Conservation (phyloP, 805 yeast genomes). For the Ogataea zsoltii region DNA sequence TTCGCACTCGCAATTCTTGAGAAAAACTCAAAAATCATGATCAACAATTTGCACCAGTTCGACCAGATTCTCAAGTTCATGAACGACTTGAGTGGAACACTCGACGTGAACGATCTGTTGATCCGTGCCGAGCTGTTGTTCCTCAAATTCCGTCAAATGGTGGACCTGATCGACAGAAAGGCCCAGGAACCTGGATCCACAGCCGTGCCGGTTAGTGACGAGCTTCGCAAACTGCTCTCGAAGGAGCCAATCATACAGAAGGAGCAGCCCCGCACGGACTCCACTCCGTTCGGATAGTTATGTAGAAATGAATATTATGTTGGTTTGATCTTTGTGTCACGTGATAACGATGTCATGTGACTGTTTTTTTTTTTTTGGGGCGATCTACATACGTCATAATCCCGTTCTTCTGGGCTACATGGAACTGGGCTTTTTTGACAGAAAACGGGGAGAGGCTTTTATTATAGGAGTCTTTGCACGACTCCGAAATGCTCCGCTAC, state of each 20-base stretch:
- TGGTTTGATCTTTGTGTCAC: too few relatives aligned
- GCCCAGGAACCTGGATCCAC: not conserved
- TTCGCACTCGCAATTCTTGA: constrained; percentile 88
- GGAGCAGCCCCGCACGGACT: constrained; percentile 33
- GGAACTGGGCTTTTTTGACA: too few relatives aligned
- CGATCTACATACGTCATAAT: too few relatives aligned
- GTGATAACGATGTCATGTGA: too few relatives aligned
- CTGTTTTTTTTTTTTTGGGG: too few relatives aligned
- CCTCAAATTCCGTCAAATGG: constrained; percentile 74
- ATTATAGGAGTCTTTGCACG: too few relatives aligned
- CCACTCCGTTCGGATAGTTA: constrained; percentile 32
- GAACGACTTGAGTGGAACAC: constrained; percentile 80
- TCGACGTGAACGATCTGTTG: constrained; percentile 74
- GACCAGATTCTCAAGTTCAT: constrained; percentile 92
- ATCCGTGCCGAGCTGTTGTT: constrained; percentile 85
- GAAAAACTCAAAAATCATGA: constrained; percentile 77
- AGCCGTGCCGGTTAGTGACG: constrained; percentile 42
- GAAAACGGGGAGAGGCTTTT: too few relatives aligned
- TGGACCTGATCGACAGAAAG: constrained; percentile 69
- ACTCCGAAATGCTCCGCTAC: too few relatives aligned
- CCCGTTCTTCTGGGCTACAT: too few relatives aligned
- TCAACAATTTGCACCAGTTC: constrained; percentile 70
- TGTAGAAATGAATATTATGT: too few relatives aligned
- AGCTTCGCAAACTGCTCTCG: constrained; percentile 60
- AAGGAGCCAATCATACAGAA: constrained; percentile 61